Base-by-base conservation (phyloP, 1,284 basidiomycete genomes). In the Trichosporon asahii region DNA sequence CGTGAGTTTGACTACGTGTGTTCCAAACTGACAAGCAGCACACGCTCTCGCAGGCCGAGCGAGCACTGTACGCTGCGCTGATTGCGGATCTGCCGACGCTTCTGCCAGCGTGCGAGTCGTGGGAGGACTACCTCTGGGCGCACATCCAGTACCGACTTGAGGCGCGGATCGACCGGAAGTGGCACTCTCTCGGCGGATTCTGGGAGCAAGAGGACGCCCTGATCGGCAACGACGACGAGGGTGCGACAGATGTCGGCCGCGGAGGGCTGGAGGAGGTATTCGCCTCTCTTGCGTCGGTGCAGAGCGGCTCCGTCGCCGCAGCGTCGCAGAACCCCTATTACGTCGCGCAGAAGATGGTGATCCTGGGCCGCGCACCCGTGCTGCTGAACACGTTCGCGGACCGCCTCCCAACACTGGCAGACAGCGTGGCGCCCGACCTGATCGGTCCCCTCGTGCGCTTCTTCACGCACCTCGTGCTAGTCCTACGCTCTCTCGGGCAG, bases 111-210 rank as follows among this genome's bases (percentile, higher is more conserved):
- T 95, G 94, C 78, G 85, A 90, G 40, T 91, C 90, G 29, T 99
- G 95, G 95, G 91, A 95, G 79, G 96, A 99, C 78, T 89, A 94
- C 74, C 86, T 98, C 0, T 99, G 96, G 97, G 93, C 93, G 0
- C 90, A 94, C 75, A 86, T 96, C 69, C 91, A 90, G 76, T 87
- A 94, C 61, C 86, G 94, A 35, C 91, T 94, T 75, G 95, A 98
- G 81, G 89, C 74, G 18, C 71, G 80, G 61, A 71, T 85, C 60
- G 83, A 84, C 66, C 72, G 74, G n/a, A 72, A 77, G 49, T 78
- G 80, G 76, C 73, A 74, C n/a, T 76, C 82, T 46, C 74, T 83
- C 11, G 79, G 80, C 8, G 82, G 83, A 8, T 85, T 81, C 74
- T 85, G 84, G 84, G 76, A 81, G 35, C 76, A 77, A 11, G 80